Evolutionary conservation across 2,329 filamentous ascomycete species (phyloP).

Genomic region (Aspergillus pseudotamarii): DNA sequence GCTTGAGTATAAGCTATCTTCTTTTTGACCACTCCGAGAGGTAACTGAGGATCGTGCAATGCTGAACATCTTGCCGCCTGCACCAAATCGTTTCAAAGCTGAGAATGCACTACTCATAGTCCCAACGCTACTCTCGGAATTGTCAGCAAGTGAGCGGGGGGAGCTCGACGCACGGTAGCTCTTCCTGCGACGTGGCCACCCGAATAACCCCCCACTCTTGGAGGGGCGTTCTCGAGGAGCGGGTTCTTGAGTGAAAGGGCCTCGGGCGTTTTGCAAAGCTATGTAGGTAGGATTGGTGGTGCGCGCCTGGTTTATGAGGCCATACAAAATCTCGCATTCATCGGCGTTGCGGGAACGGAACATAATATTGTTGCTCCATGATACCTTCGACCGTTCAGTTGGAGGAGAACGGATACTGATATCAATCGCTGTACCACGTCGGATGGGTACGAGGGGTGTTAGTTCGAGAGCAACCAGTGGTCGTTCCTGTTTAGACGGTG

Average conservation of each 20-base stretch:
- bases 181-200: conserved; percentile 55
- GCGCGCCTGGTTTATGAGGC: conserved; percentile 82
- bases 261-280: conserved; percentile 71
- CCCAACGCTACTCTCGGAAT: conserved; percentile 75
- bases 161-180: conserved; percentile 62
- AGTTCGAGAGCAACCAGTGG: conserved; percentile 75
- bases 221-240: conserved; percentile 50
- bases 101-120: conserved; percentile 79
- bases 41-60: conserved; percentile 76
- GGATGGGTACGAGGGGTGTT: conserved; percentile 85
- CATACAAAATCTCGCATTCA: conserved; percentile 82
- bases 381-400: conserved; percentile 70
- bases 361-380: conserved; percentile 77
- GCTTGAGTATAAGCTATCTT: conserved; percentile 62
- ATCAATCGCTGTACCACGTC: conserved; percentile 88
- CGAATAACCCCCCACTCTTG: conserved; percentile 47
- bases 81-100: conserved; percentile 73
- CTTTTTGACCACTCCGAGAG: conserved; percentile 55
- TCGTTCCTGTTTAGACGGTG: conserved; percentile 32
- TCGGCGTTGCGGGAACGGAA: conserved; percentile 77
- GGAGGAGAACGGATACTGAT: conserved; percentile 91
- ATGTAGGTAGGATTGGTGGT: conserved; percentile 93
- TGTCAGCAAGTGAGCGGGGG: conserved; percentile 57
- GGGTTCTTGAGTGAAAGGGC: conserved; percentile 59
- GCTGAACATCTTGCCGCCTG: conserved; percentile 75